Base-by-base conservation (phyloP, 2,329 filamentous ascomycete species). In the Trichoderma guizhouense region DNA sequence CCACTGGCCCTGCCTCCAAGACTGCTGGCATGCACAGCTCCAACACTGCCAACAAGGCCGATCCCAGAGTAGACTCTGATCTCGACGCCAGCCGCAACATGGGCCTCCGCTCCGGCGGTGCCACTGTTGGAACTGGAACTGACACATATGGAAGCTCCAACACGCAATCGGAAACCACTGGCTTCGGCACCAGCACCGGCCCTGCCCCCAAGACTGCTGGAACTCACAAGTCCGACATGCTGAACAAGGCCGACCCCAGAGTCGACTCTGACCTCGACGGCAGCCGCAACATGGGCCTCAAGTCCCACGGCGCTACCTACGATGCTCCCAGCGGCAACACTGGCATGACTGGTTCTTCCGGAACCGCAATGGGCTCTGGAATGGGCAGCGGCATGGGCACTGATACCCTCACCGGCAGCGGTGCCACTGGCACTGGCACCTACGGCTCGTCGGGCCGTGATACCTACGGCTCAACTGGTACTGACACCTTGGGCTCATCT, bases 51-150 rank as follows among this genome's bases (percentile, higher is more conserved):
- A 89, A 89, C 80, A 86, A 86, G 73, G 73, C 79, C 1, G 87
- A 89, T 72, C 87, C 87, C 24, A 80, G 85, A 34, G 81, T 88
- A 53, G 87, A 89, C 76, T 86, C 84, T 6, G 86, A 89, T 76
- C 81, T 84, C n/a, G 84, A 85, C 72, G 76, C 78, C 71, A 79
- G 76, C 72, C 76, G 76, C 61, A 80, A 76, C 74, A 24, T 77
- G 26, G 78, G 79, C 11, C 65, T 74, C 55, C 30, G 72, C 60
- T 28, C 73, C 71, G n/a, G 74, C 71, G 69, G 71, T 18, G 72
- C 70, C 15, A 69, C 66, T 36, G 51, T 15, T 51, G 39, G 68
- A 11, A 70, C n/a, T 51, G 39, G 68, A 11, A 70, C 71, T 36
- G 34, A 18, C 3, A 43, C 39, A 43, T 43, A 43, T 43, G 39